Base-by-base conservation (phyloP, 805 yeast species). In the Kazachstania psychrophila region DNA sequence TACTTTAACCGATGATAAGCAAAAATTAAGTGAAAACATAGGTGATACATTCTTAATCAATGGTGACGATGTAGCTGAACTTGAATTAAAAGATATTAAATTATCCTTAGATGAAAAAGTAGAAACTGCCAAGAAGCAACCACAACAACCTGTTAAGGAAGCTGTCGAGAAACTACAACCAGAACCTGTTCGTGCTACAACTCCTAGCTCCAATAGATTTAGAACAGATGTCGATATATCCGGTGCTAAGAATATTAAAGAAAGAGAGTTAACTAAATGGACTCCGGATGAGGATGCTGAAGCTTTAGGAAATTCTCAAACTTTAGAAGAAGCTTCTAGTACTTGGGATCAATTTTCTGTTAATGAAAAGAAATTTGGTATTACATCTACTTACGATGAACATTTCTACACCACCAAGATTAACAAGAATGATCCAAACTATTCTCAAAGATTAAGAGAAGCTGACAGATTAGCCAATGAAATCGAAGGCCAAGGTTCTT, bases 331-430 rank as follows among this genome's bases (percentile, higher is more conserved):
- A 11, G 51, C 56, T 11, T 52, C 54, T 14, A 36, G 43, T 19
- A 31, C 52, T 8, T 92, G 97, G 97, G 96, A 92, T 62, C 98
- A 92, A 64, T 92, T 92, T 61, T 81, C 83, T 37, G 89, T 76
- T n/a, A 92, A 92, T 60, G 81, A 84, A 56, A 72, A 76, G 40
- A 80, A 83, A 61, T 92, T 92, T 58, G 96, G 96, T 26, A 79
- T 92, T 33, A 79, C 74, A 45, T 79, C 95, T 0, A 72, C 85
- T 2, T 81, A 54, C 23, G 89, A 88, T 56, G 97, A 89, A 61
- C 77, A 77, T 56, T 65, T 81, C 43, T 89, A 89, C 61, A 89
- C 97, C 17, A 87, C 96, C 0, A 74, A 73, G 44, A 71, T 77
- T 44, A 68, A 87, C 52, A 79, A 68, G 37, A 58, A 69, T 30